These are phyloP conservation scores for Rhododendron mucronatum DNA, from an alignment of 148 eudicot species.

Conservation along the genomic window DNA sequence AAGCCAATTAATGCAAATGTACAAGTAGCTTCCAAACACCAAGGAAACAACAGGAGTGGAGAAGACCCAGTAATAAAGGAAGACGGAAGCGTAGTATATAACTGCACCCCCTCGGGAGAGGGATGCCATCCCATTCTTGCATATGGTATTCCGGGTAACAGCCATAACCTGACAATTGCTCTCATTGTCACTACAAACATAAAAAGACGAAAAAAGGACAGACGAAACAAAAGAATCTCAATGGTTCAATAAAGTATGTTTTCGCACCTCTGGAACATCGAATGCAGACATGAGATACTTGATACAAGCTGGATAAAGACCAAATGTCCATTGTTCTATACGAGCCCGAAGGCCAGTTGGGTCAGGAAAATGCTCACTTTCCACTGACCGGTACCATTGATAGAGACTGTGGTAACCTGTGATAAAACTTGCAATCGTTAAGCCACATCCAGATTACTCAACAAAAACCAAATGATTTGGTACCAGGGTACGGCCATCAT, in stretches of 20 bases:
- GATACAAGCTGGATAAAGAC: conserved; percentile 98
- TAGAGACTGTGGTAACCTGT: conserved; percentile 95
- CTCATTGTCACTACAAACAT: not conserved
- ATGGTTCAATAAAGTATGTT: not conserved
- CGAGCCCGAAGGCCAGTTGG: conserved; percentile 96
- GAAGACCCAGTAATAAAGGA: conserved; percentile 97
- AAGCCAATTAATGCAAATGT: conserved; percentile 91
- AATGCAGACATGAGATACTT: conserved; percentile 98
- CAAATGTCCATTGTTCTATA: conserved; percentile 93
- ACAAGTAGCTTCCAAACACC: conserved; percentile 94
- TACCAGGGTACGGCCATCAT: not conserved
- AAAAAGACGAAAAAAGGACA: not conserved
- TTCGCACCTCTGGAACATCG: conserved; percentile 90
- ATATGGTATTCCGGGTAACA: conserved; percentile 81
- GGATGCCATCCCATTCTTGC: conserved; percentile 80
- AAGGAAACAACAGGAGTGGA: conserved; percentile 97
- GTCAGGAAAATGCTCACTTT: conserved; percentile 95
- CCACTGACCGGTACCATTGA: conserved; percentile 91
- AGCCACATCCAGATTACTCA: not conserved
- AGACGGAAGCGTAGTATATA: conserved; percentile 92
- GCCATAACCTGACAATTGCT: conserved; percentile 77
- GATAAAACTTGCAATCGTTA: conserved; percentile 12
- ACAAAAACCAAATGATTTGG: not conserved
- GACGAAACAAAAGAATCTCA: not conserved
- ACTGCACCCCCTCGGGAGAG: conserved; percentile 70